Percentiles rank a stretch among this genome's conserved stretches.
These are phyloP conservation scores for Phylloporus sp. DNA, from an alignment of 768 basidiomycete genomes.

Conservation along the genomic window DNA sequence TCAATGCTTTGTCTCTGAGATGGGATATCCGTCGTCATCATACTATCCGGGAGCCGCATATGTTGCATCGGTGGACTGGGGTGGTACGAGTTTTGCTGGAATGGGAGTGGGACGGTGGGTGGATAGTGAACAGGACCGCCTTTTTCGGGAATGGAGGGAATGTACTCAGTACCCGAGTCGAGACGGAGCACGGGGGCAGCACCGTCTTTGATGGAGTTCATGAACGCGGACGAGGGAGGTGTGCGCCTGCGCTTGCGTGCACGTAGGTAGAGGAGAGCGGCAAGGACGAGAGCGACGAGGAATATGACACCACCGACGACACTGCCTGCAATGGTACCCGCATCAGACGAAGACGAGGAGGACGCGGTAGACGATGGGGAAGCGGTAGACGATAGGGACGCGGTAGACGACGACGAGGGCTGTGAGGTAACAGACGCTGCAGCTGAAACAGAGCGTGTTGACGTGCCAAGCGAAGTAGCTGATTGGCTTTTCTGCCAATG, in stretches of 20 bases:
- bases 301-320: constrained; percentile 48
- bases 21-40: constrained; percentile 6
- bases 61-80: constrained; percentile 3
- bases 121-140: constrained; percentile 4
- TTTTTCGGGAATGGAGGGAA: constrained; percentile 17
- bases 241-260: constrained; percentile 38
- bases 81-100: constrained; percentile 13
- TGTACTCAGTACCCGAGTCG: constrained; percentile 17
- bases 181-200: constrained; percentile 26
- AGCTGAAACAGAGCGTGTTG: not conserved
- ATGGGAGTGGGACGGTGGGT: constrained; percentile 9
- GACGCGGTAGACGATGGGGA: constrained; percentile 13
- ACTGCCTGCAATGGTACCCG: constrained; percentile 52
- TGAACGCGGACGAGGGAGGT: constrained; percentile 62
- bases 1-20: constrained; percentile 18
- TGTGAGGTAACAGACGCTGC: not conserved
- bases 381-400: constrained; percentile 11
- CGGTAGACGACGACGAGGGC: not conserved
- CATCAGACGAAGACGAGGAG: constrained; percentile 16
- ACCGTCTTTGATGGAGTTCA: constrained; percentile 29
- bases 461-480: not conserved
- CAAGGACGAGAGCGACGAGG: constrained; percentile 33
- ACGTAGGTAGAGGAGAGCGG: constrained; percentile 39
- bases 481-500: constrained; percentile 2
- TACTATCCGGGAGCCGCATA: constrained; percentile 14